A percentile compares a stretch with the other conserved stretches of the same genome.
Evolutionary conservation across 2,329 filamentous ascomycete species (phyloP).

Genomic region (Epichloe typhina): DNA sequence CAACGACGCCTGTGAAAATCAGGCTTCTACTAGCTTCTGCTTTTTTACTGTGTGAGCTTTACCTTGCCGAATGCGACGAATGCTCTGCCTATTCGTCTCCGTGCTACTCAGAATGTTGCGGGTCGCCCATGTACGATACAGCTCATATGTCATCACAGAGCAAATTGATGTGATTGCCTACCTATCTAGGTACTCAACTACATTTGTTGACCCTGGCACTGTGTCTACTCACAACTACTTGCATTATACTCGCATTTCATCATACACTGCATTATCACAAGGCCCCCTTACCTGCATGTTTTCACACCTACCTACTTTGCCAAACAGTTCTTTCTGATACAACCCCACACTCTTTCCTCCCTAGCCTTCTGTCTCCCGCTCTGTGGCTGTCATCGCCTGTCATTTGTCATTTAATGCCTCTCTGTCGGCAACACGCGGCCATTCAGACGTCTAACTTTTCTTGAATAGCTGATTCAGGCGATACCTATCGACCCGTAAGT

Average conservation of each 20-base stretch:
- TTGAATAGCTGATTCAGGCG: slow-evolving; percentile 43
- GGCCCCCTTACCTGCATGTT: slow-evolving; percentile 6
- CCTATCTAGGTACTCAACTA: neutral
- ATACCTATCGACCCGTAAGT: slow-evolving; percentile 49
- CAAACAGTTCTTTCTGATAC: slow-evolving; percentile 8
- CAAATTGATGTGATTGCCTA: neutral
- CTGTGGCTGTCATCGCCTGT: neutral
- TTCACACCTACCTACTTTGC: neutral
- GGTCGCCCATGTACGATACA: neutral
- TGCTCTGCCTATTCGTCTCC: neutral
- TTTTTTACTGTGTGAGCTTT: neutral
- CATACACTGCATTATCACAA: slow-evolving; percentile 6
- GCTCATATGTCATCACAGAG: neutral
- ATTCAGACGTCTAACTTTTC: slow-evolving; percentile 26
- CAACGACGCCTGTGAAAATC: neutral
- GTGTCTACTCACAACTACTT: neutral
- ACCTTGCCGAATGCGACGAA: too few relatives aligned
- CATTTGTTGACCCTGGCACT: neutral
- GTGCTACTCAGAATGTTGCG: neutral
- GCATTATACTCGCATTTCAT: slow-evolving; percentile 2
- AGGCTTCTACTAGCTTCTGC: neutral
- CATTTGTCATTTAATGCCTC: neutral
- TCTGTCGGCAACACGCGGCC: slow-evolving; percentile 1
- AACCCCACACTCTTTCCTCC: slow-evolving; percentile 13
- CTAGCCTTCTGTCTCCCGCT: slow-evolving; percentile 5